Conservation (phyloP, 495 filamentous ascomycete species). For the Penicillium mononematosum region DNA sequence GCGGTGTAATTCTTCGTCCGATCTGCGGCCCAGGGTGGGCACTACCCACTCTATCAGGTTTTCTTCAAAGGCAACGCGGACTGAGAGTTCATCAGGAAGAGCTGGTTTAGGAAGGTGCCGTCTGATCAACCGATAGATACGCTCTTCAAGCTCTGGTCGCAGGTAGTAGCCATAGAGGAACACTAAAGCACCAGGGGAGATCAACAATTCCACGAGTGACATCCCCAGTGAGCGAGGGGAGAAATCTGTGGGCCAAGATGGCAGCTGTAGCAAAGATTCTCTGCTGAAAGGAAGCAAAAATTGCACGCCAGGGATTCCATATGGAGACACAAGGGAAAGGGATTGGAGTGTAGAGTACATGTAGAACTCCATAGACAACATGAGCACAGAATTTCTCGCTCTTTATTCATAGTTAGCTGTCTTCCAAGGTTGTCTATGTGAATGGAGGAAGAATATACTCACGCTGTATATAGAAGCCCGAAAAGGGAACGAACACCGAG, state of each 20-base stretch:
- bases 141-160: slow-evolving; percentile 43
- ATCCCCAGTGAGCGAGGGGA: slow-evolving; percentile 31
- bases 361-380: slow-evolving; percentile 46
- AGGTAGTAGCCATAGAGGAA: slow-evolving; percentile 39
- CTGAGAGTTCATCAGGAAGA: slow-evolving; percentile 45
- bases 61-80: slow-evolving; percentile 48
- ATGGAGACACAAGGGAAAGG: slow-evolving; percentile 42
- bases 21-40: slow-evolving; percentile 42
- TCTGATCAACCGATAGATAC: slow-evolving; percentile 45
- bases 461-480: slow-evolving; percentile 36
- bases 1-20: slow-evolving; percentile 43
- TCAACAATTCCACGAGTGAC: slow-evolving; percentile 29
- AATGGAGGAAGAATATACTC: slow-evolving; percentile 14
- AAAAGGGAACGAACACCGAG: slow-evolving; percentile 32
- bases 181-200: slow-evolving; percentile 37
- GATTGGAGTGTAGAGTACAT: slow-evolving; percentile 52
- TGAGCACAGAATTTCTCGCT: slow-evolving; percentile 36
- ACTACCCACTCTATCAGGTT: slow-evolving; percentile 51
- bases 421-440: background rate
- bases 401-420: slow-evolving; percentile 28
- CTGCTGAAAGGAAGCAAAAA: slow-evolving; percentile 41
- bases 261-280: slow-evolving; percentile 35
- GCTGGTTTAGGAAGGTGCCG: slow-evolving; percentile 46
- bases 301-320: slow-evolving; percentile 26
- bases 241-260: slow-evolving; percentile 31